phyloP scores from a whole-genome alignment of 495 filamentous ascomycete genomes.

The Mytilinidion resinicola region DNA sequence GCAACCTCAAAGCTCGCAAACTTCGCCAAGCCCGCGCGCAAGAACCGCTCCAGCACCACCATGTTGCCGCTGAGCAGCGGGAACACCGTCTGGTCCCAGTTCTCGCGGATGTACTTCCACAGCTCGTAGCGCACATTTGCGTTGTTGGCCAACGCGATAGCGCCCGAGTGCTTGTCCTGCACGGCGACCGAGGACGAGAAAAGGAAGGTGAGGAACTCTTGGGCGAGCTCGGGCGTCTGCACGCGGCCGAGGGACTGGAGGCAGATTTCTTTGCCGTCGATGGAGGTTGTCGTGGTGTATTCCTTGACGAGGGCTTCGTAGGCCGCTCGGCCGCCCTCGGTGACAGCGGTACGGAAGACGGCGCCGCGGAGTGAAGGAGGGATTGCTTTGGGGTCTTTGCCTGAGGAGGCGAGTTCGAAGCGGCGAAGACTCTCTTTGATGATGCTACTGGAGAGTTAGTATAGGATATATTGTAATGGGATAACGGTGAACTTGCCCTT shows the following conservation, averaged over 20 bases:
- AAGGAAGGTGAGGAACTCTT: constrained; percentile 67
- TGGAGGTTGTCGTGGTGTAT: constrained; percentile 69
- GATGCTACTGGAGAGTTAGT: constrained; percentile 41
- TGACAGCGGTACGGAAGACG: constrained; percentile 73
- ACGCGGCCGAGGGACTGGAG: constrained; percentile 70
- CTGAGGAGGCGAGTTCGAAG: constrained; percentile 67
- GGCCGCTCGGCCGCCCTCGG: constrained; percentile 55
- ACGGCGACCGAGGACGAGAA: constrained; percentile 69
- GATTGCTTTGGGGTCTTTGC: constrained; percentile 59
- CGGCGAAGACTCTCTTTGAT: constrained; percentile 63
- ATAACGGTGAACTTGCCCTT: constrained; percentile 46
- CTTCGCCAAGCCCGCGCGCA: constrained; percentile 67
- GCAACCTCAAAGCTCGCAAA: constrained; percentile 65
- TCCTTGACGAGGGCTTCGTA: constrained; percentile 75
- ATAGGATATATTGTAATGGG: too few species aligned
- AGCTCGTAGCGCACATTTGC: constrained; percentile 58
- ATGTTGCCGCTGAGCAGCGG: constrained; percentile 69
- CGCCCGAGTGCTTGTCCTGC: constrained; percentile 81
- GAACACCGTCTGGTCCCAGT: constrained; percentile 62
- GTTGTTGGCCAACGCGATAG: constrained; percentile 64
- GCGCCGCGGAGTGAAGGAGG: constrained; percentile 73
- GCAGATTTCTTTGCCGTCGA: constrained; percentile 85
- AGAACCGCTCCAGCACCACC: constrained; percentile 79
- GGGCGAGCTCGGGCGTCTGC: constrained; percentile 59
- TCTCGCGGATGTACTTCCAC: constrained; percentile 76